phyloP scores from a whole-genome alignment of 2,329 filamentous ascomycete genomes.

The Albophoma yamanashiensis region DNA sequence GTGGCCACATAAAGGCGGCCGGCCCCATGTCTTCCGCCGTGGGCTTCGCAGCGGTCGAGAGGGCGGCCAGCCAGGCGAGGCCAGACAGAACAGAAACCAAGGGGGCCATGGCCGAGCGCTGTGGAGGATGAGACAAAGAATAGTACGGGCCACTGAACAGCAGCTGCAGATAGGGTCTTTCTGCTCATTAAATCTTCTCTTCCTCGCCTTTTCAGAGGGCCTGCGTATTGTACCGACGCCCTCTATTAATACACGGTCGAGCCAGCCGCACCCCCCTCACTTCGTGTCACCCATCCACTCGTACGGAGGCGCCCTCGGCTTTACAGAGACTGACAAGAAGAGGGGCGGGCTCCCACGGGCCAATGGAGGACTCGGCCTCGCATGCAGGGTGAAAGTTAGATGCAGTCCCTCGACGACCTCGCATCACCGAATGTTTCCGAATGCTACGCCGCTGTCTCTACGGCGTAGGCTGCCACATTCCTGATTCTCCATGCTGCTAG shows the following conservation, averaged over 20 bases:
- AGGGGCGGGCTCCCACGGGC: background rate
- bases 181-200: background rate
- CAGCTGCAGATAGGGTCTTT: background rate
- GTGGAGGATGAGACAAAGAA: background rate
- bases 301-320: background rate
- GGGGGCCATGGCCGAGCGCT: conserved; percentile 6
- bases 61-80: conserved; percentile 3
- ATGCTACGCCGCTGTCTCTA: background rate
- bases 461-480: background rate
- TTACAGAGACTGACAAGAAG: background rate
- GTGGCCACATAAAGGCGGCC: conserved; percentile 50
- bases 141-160: background rate
- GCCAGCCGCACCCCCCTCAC: background rate
- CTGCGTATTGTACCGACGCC: background rate
- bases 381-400: background rate
- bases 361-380: background rate
- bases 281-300: background rate
- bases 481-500: no score
- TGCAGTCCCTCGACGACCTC: background rate
- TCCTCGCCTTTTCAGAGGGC: background rate
- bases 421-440: background rate
- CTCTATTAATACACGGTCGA: background rate
- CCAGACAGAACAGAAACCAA: conserved; percentile 9
- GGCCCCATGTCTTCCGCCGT: conserved; percentile 34
- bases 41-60: background rate